Conservation (phyloP, 768 basidiomycete species). For the Boletus insuetus region DNA sequence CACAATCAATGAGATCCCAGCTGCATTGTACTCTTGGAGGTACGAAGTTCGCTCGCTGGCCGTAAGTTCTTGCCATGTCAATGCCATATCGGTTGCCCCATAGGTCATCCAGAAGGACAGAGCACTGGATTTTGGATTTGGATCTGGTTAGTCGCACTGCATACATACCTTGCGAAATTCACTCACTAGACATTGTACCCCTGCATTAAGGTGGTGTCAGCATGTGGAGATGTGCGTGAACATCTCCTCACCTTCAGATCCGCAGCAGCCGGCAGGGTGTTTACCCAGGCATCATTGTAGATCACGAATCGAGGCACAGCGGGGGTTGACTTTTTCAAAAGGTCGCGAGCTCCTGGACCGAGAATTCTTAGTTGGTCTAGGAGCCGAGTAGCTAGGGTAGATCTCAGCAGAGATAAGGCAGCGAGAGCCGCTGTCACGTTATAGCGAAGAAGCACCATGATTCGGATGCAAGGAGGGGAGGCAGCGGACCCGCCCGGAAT, state of each 20-base stretch:
- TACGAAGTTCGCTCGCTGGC: not conserved
- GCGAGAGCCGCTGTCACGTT: not conserved
- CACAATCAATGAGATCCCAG: not conserved
- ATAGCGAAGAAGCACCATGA: not conserved
- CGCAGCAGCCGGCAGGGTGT: not conserved
- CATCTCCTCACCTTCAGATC: not conserved
- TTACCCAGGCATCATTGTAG: not conserved
- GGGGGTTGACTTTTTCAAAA: not conserved
- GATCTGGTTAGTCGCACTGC: not conserved
- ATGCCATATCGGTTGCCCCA: not conserved
- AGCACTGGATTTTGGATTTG: not conserved
- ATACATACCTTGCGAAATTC: not conserved
- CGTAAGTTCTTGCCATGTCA: not conserved
- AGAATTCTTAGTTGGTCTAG: not conserved
- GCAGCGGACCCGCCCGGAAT: too few relatives aligned
- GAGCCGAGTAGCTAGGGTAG: not conserved
- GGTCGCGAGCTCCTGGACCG: not conserved
- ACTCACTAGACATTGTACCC: not conserved
- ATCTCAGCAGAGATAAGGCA: not conserved
- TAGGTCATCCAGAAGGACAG: not conserved
- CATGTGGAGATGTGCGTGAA: too few relatives aligned
- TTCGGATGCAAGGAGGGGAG: not conserved
- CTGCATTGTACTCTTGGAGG: not conserved
- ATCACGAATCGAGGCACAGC: not conserved
- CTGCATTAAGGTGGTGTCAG: not conserved